Conservation (phyloP, 176 grass and related monocot genomes). For the Ananas comosus region DNA sequence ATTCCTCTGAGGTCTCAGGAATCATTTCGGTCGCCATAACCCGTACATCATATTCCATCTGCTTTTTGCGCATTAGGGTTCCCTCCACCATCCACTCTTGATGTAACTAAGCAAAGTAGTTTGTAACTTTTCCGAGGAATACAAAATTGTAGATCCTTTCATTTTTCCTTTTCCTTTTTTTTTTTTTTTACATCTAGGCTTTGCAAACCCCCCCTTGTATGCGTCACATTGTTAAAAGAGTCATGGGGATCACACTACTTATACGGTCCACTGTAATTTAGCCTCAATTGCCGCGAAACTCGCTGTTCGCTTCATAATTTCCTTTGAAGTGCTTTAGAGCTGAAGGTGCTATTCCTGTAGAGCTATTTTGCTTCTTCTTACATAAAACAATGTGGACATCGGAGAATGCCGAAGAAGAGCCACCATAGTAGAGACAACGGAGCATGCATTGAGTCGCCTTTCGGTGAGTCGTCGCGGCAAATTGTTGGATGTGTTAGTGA, state of each 20-base stretch:
- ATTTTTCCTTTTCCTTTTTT: background rate
- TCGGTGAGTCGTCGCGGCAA: too few relatives aligned
- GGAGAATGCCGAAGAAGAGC: too few relatives aligned
- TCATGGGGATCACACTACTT: background rate
- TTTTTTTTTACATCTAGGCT: background rate
- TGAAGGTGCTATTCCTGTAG: too few relatives aligned
- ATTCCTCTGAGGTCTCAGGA: constrained; percentile 52
- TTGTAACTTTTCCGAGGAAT: background rate
- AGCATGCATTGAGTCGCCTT: too few relatives aligned
- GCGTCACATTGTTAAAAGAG: background rate
- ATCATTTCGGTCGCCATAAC: constrained; percentile 31
- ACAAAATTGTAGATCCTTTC: constrained; percentile 4
- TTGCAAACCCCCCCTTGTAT: background rate
- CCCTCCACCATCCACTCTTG: background rate
- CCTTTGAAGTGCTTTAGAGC: too few relatives aligned
- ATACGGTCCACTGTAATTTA: background rate
- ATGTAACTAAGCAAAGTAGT: background rate
- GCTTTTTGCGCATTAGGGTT: background rate
- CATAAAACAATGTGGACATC: too few relatives aligned
- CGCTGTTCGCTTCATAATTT: background rate
- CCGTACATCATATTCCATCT: background rate
- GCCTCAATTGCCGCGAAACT: background rate
- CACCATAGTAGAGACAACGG: too few relatives aligned
- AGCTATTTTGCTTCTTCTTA: too few relatives aligned
- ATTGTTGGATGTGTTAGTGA: too few relatives aligned